phyloP scores from a whole-genome alignment of 2,329 filamentous ascomycete genomes.

The Decorospora gaudefroyi region DNA sequence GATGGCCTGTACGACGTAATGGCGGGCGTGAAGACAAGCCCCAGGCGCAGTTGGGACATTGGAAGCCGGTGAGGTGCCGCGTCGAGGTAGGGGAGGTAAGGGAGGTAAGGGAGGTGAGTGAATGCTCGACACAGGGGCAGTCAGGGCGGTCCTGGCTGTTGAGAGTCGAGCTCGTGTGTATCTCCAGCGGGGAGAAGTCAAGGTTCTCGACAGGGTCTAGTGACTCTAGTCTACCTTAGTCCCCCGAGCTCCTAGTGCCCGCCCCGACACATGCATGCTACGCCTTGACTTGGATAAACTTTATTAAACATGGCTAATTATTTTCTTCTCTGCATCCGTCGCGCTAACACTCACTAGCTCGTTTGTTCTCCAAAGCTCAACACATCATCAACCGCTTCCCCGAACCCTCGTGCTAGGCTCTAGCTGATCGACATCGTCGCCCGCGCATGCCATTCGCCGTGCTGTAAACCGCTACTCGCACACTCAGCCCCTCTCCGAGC shows the following conservation, averaged over 20 bases:
- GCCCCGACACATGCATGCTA: not conserved
- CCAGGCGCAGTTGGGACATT: conserved; percentile 28
- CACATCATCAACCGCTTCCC: not conserved
- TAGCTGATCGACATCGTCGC: conserved; percentile 3
- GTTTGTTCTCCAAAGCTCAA: not conserved
- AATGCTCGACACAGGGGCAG: not conserved
- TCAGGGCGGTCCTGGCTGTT: not conserved
- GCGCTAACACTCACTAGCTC: not conserved
- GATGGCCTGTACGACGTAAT: conserved; percentile 24
- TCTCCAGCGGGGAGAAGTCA: conserved; percentile 6
- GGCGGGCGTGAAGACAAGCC: conserved; percentile 28
- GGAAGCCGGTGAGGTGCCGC: conserved; percentile 10
- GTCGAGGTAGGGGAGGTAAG: not conserved
- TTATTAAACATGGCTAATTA: no score
- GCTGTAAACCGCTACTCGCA: not conserved
- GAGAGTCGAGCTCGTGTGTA: not conserved
- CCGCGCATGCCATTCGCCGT: not conserved
- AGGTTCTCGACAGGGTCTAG: conserved; percentile 3
- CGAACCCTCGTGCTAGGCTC: not conserved
- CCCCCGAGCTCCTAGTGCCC: not conserved
- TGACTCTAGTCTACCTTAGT: not conserved
- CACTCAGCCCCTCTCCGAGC: not conserved
- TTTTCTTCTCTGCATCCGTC: no score
- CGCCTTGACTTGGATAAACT: no score
- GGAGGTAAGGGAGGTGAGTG: not conserved